Conservation (phyloP, 352 stramenopile species). For the Phytopythium litorale region DNA sequence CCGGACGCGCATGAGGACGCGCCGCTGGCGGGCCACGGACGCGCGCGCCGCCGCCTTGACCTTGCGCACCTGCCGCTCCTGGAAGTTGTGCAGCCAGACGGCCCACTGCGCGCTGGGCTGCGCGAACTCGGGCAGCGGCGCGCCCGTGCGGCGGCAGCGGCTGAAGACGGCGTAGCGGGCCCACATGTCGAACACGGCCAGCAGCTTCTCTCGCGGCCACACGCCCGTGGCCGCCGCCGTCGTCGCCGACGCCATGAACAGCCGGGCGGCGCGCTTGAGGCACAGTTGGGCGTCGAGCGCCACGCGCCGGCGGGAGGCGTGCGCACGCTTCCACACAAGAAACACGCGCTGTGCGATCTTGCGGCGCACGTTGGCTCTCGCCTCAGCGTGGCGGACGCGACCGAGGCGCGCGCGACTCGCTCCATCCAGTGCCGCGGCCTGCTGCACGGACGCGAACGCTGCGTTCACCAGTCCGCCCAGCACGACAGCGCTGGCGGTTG, state of each 20-base stretch:
- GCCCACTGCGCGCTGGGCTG: slow-evolving; percentile 59
- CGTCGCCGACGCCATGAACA: slow-evolving; percentile 43
- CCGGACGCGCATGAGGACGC: slow-evolving; percentile 37
- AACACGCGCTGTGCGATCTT: slow-evolving; percentile 72
- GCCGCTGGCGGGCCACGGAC: slow-evolving; percentile 39
- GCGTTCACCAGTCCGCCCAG: slow-evolving; percentile 48
- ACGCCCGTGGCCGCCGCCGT: slow-evolving; percentile 20
- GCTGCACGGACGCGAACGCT: slow-evolving; percentile 45
- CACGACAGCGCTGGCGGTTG: slow-evolving; percentile 14
- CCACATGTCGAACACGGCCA: slow-evolving; percentile 69
- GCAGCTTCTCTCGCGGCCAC: slow-evolving; percentile 58
- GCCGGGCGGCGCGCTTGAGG: slow-evolving; percentile 58
- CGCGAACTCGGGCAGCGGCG: slow-evolving; percentile 41
- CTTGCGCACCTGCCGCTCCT: slow-evolving; percentile 68
- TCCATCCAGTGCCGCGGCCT: slow-evolving; percentile 11
- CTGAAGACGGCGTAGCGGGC: slow-evolving; percentile 52
- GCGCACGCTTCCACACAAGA: slow-evolving; percentile 52
- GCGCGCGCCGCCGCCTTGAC: slow-evolving; percentile 57
- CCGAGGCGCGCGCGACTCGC: slow-evolving; percentile 28
- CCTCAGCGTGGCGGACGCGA: slow-evolving; percentile 35
- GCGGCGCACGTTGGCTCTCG: slow-evolving; percentile 44
- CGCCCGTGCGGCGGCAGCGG: slow-evolving; percentile 38
- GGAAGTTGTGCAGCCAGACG: slow-evolving; percentile 72
- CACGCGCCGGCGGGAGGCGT: slow-evolving; percentile 38
- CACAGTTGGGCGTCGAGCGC: slow-evolving; percentile 66